phyloP scores from a whole-genome alignment of 2,329 filamentous ascomycete genomes.

The Sarocladiaceae sp. region DNA sequence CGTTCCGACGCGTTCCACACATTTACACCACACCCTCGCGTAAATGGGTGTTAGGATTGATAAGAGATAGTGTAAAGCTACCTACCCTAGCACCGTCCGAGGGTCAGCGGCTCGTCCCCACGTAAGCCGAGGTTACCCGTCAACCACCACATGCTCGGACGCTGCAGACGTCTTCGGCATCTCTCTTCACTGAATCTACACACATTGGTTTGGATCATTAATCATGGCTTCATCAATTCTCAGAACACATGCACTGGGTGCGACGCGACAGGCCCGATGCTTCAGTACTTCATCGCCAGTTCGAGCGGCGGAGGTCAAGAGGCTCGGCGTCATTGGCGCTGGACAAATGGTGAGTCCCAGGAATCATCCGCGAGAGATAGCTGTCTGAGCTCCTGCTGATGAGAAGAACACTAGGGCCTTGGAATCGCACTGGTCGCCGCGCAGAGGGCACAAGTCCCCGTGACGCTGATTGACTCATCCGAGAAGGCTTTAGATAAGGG shows the following conservation, averaged over 20 bases:
- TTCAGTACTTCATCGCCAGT: constrained; percentile 65
- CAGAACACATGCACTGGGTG: constrained; percentile 28
- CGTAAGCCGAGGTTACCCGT: constrained; percentile 38
- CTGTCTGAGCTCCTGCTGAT: no score
- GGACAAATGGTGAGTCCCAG: constrained; percentile 77
- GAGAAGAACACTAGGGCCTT: no score
- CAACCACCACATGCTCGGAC: constrained; percentile 10
- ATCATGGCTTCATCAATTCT: constrained; percentile 34
- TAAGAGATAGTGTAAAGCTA: neutral
- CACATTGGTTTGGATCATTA: constrained; percentile 9
- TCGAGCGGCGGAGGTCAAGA: constrained; percentile 68
- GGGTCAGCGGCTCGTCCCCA: constrained; percentile 9
- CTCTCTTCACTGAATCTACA: constrained; percentile 6
- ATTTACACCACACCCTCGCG: constrained; percentile 8
- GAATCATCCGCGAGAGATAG: neutral
- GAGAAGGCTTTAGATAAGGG: constrained; percentile 84
- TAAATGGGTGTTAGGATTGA: constrained; percentile 11
- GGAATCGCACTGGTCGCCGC: constrained; percentile 95
- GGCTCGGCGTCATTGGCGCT: constrained; percentile 84
- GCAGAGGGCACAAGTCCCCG: constrained; percentile 73
- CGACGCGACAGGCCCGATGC: constrained; percentile 38
- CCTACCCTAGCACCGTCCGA: neutral
- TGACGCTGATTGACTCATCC: constrained; percentile 78
- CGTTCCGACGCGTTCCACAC: constrained; percentile 15
- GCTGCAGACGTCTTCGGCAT: constrained; percentile 11